A percentile compares a stretch with the other conserved stretches of the same genome.
Evolutionary conservation across 306 rosid genomes (phyloP).

Genomic region (Pterocarpus macrocarpus): DNA sequence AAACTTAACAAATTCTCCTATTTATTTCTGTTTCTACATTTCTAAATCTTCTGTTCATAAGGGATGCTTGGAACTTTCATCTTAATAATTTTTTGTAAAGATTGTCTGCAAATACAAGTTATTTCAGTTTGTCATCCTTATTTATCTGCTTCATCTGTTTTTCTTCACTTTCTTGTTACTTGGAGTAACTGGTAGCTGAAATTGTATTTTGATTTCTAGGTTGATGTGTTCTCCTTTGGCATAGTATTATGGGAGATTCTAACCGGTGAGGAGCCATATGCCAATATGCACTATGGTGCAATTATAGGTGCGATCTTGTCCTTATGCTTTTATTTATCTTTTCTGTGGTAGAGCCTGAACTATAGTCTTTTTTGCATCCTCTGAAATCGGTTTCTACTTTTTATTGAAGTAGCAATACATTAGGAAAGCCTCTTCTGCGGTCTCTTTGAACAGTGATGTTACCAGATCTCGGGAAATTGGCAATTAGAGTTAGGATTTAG

Average conservation of each 20-base stretch:
- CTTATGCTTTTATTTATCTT: slow-evolving; percentile 22
- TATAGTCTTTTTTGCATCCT: slow-evolving; percentile 12
- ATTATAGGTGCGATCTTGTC: slow-evolving; percentile 71
- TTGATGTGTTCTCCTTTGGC: slow-evolving; percentile 94
- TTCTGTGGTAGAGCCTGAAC: slow-evolving; percentile 19
- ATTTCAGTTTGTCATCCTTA: slow-evolving; percentile 26
- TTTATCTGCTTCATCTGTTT: slow-evolving; percentile 19
- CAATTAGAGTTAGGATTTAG: slow-evolving; percentile 18
- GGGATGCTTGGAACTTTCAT: slow-evolving; percentile 20
- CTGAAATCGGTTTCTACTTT: slow-evolving; percentile 28
- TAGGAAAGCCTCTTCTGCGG: neutral
- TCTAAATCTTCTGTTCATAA: slow-evolving; percentile 11
- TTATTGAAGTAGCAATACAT: slow-evolving; percentile 4
- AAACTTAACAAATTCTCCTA: neutral
- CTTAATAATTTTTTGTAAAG: neutral
- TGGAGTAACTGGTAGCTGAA: slow-evolving; percentile 10
- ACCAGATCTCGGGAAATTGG: neutral
- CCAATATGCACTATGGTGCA: slow-evolving; percentile 97
- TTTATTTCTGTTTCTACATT: slow-evolving; percentile 3
- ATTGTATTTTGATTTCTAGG: slow-evolving; percentile 59
- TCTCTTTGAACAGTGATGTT: neutral
- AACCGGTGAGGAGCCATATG: slow-evolving; percentile 96
- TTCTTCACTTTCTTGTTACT: slow-evolving; percentile 1
- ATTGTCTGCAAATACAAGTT: neutral
- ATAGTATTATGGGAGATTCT: slow-evolving; percentile 96